Conservation (phyloP, 2,329 filamentous ascomycete genomes). For the Xylariaceae sp. region DNA sequence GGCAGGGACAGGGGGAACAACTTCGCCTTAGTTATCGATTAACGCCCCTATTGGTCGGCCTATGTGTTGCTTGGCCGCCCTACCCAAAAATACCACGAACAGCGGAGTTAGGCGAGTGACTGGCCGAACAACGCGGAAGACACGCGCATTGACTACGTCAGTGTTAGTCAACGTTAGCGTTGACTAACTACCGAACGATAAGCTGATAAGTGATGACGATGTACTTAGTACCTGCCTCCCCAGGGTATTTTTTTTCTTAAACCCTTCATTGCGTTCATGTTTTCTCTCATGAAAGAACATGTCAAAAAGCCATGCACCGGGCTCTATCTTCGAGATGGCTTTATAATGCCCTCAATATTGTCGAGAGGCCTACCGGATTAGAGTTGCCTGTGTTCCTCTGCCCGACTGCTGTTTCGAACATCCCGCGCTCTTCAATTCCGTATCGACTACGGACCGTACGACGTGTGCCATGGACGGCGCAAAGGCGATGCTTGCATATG, state of each 20-base stretch:
- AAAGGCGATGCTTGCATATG: conserved; percentile 31
- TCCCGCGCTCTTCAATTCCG: conserved; percentile 10
- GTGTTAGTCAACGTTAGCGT: too few species aligned
- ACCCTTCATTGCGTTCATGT: too few species aligned
- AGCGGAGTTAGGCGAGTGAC: too few species aligned
- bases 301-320: conserved; percentile 39
- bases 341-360: conserved; percentile 40
- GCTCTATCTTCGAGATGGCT: conserved; percentile 42
- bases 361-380: conserved; percentile 35
- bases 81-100: too few species aligned
- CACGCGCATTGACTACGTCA: too few species aligned
- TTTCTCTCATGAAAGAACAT: neutral
- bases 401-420: conserved; percentile 35
- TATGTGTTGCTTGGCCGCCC: too few species aligned
- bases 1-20: neutral
- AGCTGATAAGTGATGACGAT: too few species aligned
- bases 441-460: conserved; percentile 13
- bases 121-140: too few species aligned
- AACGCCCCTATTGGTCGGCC: neutral
- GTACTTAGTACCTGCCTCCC: too few species aligned
- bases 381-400: conserved; percentile 48
- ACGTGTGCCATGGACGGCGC: conserved; percentile 24
- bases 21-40: conserved; percentile 8
- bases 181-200: too few species aligned
- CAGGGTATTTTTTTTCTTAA: too few species aligned